Evolutionary conservation across 768 basidiomycete species (phyloP), one percentile per base, ranked within the genome.

Genomic region (Mycena pura): DNA sequence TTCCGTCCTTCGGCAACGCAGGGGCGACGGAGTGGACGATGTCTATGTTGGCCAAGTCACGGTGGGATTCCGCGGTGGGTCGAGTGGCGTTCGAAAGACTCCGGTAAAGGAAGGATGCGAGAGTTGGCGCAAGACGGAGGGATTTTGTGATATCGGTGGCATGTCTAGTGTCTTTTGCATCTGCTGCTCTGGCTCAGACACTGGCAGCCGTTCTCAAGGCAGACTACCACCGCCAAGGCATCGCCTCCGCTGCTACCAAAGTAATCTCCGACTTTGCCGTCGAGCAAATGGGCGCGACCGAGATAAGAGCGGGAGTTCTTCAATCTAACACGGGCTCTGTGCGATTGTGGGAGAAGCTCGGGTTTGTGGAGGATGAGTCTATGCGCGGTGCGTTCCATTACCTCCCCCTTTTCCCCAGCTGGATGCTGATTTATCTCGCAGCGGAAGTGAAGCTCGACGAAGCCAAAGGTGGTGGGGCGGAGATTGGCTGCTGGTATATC

Each of bases 331-430:
- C 50, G 0, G 57, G 36, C 8, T 61, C 55, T 13, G 55, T 49
- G 17, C 54, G 48, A 31, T 21, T 68, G 15, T 68, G 64, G 67
- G 40, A 63, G 57, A 68, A 68, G 44, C 19, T 51, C 28, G 66
- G 63, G 13, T 68, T 68, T 13, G 58, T 58, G 3, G 59, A 63
- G 40, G 50, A 48, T 13, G 32, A 49, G 21, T 32, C 47, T 19
- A 13, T 51, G 48, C 48, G 63, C 5, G 31, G 59, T 40, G 31
- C 5, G 57, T 51, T 31, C 25, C 5, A 4, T 51, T 24, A n/a
- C n/a, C n/a, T n/a, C n/a, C n/a, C n/a, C n/a, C 28, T 34, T 10
- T 34, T 22, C 6, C 36, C 5, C 10, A 24, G 8, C 14, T 1
- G 3, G 21, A 32, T 48, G 3, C 31, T 34, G 1, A 27, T 15